These are phyloP conservation scores for Kewa caespitosa DNA, from an alignment of 179 eudicot species.

Conservation along the genomic window DNA sequence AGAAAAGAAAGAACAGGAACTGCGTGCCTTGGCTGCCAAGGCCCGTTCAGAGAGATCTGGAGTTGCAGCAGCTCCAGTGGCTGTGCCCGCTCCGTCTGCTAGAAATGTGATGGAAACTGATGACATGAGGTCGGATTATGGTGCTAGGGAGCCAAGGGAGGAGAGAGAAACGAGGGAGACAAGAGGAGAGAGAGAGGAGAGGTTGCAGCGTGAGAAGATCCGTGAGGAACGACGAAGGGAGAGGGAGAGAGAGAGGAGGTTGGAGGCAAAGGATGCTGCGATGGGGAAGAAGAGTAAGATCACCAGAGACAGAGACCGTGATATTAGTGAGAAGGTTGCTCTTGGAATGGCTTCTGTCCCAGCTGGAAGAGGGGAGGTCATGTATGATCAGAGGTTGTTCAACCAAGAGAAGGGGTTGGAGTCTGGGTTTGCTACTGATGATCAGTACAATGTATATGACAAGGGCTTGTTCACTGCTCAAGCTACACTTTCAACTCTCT, in stretches of 20 bases:
- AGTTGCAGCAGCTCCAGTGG: conserved; percentile 47
- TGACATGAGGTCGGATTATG: conserved; percentile 49
- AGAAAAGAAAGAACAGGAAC: conserved; percentile 66
- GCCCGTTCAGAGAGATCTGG: conserved; percentile 85
- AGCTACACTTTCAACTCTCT: conserved; percentile 69
- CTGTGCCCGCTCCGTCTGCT: conserved; percentile 45
- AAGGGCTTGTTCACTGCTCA: conserved; percentile 87
- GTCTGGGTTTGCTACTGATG: conserved; percentile 84
- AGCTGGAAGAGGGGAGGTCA: conserved; percentile 64
- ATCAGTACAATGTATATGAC: conserved; percentile 77
- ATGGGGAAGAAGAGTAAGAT: conserved; percentile 91
- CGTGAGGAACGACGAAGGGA: conserved; percentile 75
- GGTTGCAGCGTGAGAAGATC: conserved; percentile 67
- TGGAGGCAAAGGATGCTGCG: conserved; percentile 91
- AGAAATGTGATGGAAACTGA: conserved; percentile 38
- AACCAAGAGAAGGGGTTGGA: conserved; percentile 97
- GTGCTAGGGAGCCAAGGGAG: conserved; percentile 38
- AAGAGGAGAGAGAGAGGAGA: conserved; percentile 59
- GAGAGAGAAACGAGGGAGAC: conserved; percentile 52
- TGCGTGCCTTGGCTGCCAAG: conserved; percentile 73
- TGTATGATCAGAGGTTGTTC: conserved; percentile 83
- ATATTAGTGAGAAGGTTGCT: conserved; percentile 85
- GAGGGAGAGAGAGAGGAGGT: conserved; percentile 84
- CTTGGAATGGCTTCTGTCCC: conserved; percentile 87
- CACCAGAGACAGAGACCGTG: conserved; percentile 83